Evolutionary conservation across 1,139 yeast genomes (phyloP), one percentile per base, ranked within the genome.

Genomic region (Scheffersomyces parashehatae): DNA sequence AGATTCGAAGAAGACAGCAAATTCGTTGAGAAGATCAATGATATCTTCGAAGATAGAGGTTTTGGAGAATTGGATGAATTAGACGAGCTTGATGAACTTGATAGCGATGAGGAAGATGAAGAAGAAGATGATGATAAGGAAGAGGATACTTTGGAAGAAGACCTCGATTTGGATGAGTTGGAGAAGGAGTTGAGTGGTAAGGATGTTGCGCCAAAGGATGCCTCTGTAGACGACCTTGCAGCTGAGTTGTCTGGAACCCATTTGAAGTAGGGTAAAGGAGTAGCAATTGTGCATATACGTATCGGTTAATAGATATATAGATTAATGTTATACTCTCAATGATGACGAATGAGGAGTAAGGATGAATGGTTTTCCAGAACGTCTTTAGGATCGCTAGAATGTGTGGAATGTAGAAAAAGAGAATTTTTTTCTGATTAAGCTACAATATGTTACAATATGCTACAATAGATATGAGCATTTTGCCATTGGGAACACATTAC

Each of bases 51-150:
- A 50, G 79, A 76, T 36, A 81, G 90, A 59, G 95, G 91, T 0
- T 65, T 70, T 46, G 96, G 97, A 45, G 95, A 85, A 62, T 66
- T 93, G 29, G 97, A 90, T 58, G 97, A 90, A 55, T 75, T 90
- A 47, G 98, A 93, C 56, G 99, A 93, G 56, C 79, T 95, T 70
- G 99, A 93, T 68, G 97, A 89, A 62, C 75, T 83, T 39, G 90
- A 88, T 53, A 84, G 88, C 48, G 97, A 88, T 20, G 96, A 85
- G 44, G 95, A 87, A 48, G 93, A 83, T 28, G 88, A 81, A 8
- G 88, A 78, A 2, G 86, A 80, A 5, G 86, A 79, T 11, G 86
- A 79, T 4, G 90, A 82, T 11, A 87, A 81, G 5, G 86, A 76
- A 15, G 82, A 71, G 33, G 79, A 70, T 46, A 74, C 71, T 36